A percentile compares a stretch with the other conserved stretches of the same genome.
Conservation (phyloP, 2,329 filamentous ascomycete species). For the Fusarium xylarioides region DNA sequence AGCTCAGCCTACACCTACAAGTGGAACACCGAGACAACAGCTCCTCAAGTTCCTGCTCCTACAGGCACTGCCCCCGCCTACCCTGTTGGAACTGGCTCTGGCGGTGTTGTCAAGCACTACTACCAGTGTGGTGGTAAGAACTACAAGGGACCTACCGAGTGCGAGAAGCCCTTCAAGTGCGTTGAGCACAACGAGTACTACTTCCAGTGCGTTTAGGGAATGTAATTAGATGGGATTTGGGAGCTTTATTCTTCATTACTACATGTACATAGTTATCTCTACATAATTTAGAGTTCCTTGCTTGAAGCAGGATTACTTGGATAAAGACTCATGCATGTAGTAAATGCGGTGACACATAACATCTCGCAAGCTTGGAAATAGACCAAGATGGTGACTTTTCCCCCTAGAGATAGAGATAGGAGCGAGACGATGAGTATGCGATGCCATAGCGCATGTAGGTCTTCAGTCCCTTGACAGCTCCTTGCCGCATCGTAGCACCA, state of each 20-base stretch:
- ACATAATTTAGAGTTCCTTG: constrained; percentile 22
- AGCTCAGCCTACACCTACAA: constrained; percentile 25
- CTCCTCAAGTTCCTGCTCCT: neutral
- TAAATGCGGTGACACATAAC: neutral
- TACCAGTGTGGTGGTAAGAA: constrained; percentile 37
- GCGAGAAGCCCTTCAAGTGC: constrained; percentile 33
- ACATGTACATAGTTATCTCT: constrained; percentile 34
- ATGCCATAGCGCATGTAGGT: too few relatives aligned
- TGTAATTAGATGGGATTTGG: neutral
- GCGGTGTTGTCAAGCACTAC: constrained; percentile 18
- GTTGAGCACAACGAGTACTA: constrained; percentile 33
- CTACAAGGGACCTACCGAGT: constrained; percentile 33
- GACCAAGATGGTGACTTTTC: rapidly evolving
- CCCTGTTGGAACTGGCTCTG: constrained; percentile 20
- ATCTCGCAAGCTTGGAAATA: neutral
- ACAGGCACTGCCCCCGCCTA: constrained; percentile 23
- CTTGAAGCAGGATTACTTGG: constrained; percentile 24
- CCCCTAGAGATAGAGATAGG: neutral
- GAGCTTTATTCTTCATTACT: neutral
- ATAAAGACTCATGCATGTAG: neutral
- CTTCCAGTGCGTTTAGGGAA: constrained; percentile 30
- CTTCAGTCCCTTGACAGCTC: neutral
- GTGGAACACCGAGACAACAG: constrained; percentile 35
- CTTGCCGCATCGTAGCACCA: neutral
- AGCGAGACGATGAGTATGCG: neutral